Base-by-base conservation (phyloP, 129 eudicot species). In the Flaveria robusta region DNA sequence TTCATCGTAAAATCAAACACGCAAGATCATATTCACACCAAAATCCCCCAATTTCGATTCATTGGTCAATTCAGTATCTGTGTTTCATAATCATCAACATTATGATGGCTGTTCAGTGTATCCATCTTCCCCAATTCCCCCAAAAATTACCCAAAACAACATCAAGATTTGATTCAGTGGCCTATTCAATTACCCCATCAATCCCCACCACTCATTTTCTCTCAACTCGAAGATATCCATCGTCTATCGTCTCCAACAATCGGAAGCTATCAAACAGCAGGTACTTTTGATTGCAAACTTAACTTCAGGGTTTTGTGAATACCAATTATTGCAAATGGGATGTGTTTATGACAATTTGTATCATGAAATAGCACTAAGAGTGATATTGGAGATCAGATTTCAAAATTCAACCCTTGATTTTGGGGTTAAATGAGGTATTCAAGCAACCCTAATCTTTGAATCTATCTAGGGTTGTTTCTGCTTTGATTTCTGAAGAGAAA, bases 401-500 rank as follows among this genome's bases (percentile, higher is more conserved):
- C 5, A 26, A 3, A 29, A 7, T 29, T 27, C 10, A 23, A 19
- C 12, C 58, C 24, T 29, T 71, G 24, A 51, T 27, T 55, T 55
- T 20, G 62, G 59, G 22, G 62, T 55, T 20, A 55, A 19, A 55
- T 9, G 62, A 5, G 3, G 27, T 0, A 20, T 9, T 19, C 20
- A 55, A 19, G 5, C 7, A 42, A 59, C 66, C 85, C 5, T 29
- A 27, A 63, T 27, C 1, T 84, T 89, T 46, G 74, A 29, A 22
- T 83, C 54, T 74, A 22, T 77, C 54, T 26, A 82, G 85, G 77
- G 85, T 66, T 72, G 87, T 90, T 72, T 88, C 92, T 54, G 92
- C 97, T 80, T 67, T 85, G 27, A 70, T 87, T 73, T 85, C 92
- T 43, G 90, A 86, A 72, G 95, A 87, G 65, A 81, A 56, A 71